These are phyloP conservation scores for Microascus cirrosus DNA, from an alignment of 2,329 filamentous ascomycete species.

Conservation along the genomic window DNA sequence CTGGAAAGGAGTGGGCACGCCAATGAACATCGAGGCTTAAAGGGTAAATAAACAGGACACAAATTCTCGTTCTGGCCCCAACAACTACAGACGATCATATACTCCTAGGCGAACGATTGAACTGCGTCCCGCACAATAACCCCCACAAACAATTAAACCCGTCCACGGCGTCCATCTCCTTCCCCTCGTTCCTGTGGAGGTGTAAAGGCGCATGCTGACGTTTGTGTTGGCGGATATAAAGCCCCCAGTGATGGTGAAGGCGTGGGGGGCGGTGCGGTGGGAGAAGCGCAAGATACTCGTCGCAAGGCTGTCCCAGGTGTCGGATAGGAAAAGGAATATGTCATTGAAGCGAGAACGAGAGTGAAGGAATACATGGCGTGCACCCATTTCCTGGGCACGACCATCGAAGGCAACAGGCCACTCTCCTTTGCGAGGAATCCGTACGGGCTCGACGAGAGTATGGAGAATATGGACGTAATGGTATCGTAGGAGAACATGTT, in stretches of 20 bases:
- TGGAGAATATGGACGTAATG: constrained; percentile 4
- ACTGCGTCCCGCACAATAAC: too few species aligned
- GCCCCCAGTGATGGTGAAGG: constrained; percentile 10
- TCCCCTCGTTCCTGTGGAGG: constrained; percentile 14
- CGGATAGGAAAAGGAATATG: neutral
- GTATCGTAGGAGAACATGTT: constrained; percentile 7
- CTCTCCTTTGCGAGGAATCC: constrained; percentile 4
- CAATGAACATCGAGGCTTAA: too few species aligned
- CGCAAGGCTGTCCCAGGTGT: neutral
- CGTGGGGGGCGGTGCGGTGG: neutral
- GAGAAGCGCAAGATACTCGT: neutral
- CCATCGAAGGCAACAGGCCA: neutral
- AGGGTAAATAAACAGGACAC: too few species aligned
- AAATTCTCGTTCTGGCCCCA: too few species aligned
- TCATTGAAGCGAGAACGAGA: neutral
- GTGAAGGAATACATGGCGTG: constrained; percentile 6
- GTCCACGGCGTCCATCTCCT: neutral
- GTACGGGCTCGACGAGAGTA: constrained; percentile 4
- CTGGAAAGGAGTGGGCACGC: too few species aligned
- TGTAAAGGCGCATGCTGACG: constrained; percentile 14
- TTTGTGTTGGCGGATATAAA: constrained; percentile 11
- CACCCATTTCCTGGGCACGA: neutral
- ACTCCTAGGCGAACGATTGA: too few species aligned
- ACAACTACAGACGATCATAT: too few species aligned
- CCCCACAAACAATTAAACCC: constrained; percentile 5